phyloP scores from a whole-genome alignment of 1,139 yeast genomes.

The Nadsonia starkeyi-henricii region DNA sequence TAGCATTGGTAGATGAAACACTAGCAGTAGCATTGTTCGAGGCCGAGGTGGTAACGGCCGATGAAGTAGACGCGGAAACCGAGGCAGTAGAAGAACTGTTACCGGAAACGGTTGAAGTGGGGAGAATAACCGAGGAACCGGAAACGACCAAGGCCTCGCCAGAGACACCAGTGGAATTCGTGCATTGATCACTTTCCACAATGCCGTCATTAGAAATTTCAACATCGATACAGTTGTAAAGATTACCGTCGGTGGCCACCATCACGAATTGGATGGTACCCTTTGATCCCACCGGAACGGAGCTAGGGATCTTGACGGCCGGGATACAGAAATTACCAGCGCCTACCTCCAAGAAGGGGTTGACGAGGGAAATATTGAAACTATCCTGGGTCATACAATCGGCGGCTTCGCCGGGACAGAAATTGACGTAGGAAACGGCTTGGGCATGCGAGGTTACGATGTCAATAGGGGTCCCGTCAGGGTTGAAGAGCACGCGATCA shows the following conservation, averaged over 20 bases:
- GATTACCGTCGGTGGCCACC: constrained; percentile 14
- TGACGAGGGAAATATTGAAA: constrained; percentile 11
- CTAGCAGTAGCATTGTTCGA: not conserved
- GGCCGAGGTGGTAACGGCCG: constrained; percentile 3
- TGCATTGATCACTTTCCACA: constrained; percentile 8
- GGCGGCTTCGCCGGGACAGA: constrained; percentile 10
- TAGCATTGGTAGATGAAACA: not conserved
- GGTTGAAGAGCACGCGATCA: constrained; percentile 9
- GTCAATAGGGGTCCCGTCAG: constrained; percentile 13
- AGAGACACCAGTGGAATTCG: constrained; percentile 13
- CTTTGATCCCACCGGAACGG: constrained; percentile 9
- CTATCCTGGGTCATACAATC: constrained; percentile 10
- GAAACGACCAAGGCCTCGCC: constrained; percentile 8
- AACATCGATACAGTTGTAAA: constrained; percentile 16
- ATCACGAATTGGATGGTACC: constrained; percentile 16
- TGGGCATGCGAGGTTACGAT: constrained; percentile 10
- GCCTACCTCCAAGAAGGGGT: constrained; percentile 11
- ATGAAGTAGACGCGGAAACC: not conserved
- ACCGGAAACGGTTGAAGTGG: constrained; percentile 5
- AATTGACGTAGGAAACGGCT: constrained; percentile 9
- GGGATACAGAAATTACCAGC: constrained; percentile 16
- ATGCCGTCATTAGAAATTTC: constrained; percentile 10
- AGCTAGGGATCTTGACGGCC: constrained; percentile 9
- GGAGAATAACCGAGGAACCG: constrained; percentile 5
- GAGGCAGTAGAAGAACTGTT: not conserved